Conservation (phyloP, 2,329 filamentous ascomycete genomes). For the Cercospora canescens region DNA sequence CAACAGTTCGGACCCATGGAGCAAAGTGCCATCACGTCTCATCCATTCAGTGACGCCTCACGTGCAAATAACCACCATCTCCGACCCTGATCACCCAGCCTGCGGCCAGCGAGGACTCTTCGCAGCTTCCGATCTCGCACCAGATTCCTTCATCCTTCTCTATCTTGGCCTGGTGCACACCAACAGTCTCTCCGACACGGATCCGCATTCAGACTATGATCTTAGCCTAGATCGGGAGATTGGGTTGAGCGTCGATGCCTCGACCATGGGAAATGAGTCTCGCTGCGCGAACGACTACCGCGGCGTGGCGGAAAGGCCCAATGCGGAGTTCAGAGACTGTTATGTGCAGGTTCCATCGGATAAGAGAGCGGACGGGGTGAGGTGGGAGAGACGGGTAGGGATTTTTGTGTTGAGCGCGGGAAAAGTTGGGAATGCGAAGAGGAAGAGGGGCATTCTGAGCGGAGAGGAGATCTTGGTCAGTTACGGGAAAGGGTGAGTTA, state of each 20-base stretch:
- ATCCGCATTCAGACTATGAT: conserved; percentile 52
- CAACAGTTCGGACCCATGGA: conserved; percentile 23
- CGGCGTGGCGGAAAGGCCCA: conserved; percentile 44
- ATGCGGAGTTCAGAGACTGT: conserved; percentile 40
- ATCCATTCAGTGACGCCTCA: conserved; percentile 36
- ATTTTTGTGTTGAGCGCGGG: conserved; percentile 53
- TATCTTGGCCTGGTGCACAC: conserved; percentile 53
- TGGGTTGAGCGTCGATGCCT: conserved; percentile 51
- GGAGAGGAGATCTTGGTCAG: conserved; percentile 55
- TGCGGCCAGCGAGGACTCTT: conserved; percentile 50
- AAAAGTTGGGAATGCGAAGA: conserved; percentile 48
- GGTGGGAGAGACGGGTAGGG: conserved; percentile 49
- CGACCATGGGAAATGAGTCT: conserved; percentile 51
- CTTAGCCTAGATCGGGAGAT: conserved; percentile 52
- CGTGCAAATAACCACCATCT: conserved; percentile 46
- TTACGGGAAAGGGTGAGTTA: conserved; percentile 40
- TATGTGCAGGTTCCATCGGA: conserved; percentile 40
- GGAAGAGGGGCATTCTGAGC: conserved; percentile 44
- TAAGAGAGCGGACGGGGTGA: conserved; percentile 39
- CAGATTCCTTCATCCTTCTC: conserved; percentile 49
- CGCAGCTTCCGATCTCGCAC: conserved; percentile 45
- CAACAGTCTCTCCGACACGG: conserved; percentile 43
- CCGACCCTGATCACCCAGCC: conserved; percentile 47
- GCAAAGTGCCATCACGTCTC: conserved; percentile 24
- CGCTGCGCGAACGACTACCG: conserved; percentile 57